Conservation (phyloP, 75 land plant species). For the Pinus taeda region DNA sequence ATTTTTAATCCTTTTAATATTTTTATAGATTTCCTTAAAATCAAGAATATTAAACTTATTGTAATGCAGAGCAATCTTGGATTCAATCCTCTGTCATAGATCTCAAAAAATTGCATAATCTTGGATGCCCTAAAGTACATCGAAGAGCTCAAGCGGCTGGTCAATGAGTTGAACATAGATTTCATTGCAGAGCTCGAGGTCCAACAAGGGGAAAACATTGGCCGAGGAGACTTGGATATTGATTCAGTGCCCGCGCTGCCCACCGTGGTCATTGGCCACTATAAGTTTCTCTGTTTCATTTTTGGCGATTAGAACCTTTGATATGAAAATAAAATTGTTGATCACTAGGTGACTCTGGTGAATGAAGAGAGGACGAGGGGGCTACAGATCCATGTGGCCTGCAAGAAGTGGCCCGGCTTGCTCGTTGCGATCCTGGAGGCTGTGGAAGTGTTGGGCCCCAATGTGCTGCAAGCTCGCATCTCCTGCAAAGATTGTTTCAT, state of each 20-base stretch:
- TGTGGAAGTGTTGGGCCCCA: slow-evolving; percentile 53
- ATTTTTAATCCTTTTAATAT: neutral
- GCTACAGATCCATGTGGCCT: slow-evolving; percentile 46
- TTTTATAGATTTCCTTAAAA: neutral
- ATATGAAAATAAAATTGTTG: no score
- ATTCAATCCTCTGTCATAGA: slow-evolving; percentile 7
- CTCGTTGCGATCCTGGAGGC: slow-evolving; percentile 54
- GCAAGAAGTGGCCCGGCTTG: slow-evolving; percentile 37
- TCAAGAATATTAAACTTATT: neutral
- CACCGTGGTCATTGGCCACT: neutral
- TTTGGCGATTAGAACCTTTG: no score
- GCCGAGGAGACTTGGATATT: neutral
- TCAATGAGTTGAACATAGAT: slow-evolving; percentile 20
- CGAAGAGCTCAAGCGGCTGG: slow-evolving; percentile 36
- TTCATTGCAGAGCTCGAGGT: neutral
- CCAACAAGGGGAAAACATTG: neutral
- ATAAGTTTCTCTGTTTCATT: neutral
- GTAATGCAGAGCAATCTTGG: neutral
- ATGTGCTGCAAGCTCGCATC: slow-evolving; percentile 56
- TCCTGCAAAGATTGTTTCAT: slow-evolving; percentile 46
- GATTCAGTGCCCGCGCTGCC: neutral
- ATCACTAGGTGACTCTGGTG: slow-evolving; percentile 41
- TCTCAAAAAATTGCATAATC: slow-evolving; percentile 27
- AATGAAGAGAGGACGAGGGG: slow-evolving; percentile 35
- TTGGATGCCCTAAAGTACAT: slow-evolving; percentile 44